phyloP scores from a whole-genome alignment of 2,329 filamentous ascomycete genomes.

The Aspergillus amoenus region DNA sequence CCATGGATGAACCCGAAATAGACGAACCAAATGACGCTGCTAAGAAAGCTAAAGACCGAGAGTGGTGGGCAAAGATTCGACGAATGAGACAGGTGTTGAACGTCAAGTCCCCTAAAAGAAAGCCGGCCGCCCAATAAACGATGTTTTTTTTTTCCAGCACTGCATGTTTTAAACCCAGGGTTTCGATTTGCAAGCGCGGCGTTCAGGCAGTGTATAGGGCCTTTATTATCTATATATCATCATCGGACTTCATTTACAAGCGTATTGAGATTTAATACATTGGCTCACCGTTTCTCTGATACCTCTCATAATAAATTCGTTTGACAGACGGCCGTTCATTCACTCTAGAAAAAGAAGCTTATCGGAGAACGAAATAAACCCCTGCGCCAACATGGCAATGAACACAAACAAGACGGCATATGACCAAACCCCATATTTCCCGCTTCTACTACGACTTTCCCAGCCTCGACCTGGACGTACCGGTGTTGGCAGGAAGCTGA shows the following conservation, averaged over 20 bases:
- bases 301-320: not conserved
- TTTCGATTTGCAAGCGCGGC: slow-evolving; percentile 16
- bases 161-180: not conserved
- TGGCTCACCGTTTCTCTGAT: not conserved
- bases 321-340: not conserved
- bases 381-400: not conserved
- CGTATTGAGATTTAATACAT: not conserved
- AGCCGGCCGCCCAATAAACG: slow-evolving; percentile 19
- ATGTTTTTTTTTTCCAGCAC: not conserved
- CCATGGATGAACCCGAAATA: slow-evolving; percentile 19
- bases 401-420: not conserved
- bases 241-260: not conserved
- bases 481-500: slow-evolving; percentile 17
- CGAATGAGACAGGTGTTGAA: slow-evolving; percentile 72
- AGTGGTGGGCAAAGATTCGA: slow-evolving; percentile 69
- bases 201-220: slow-evolving; percentile 9
- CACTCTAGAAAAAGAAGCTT: not conserved
- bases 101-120: slow-evolving; percentile 60
- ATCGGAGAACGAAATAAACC: not conserved
- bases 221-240: not conserved
- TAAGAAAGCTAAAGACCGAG: slow-evolving; percentile 64
- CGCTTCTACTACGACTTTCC: slow-evolving; percentile 9
- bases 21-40: slow-evolving; percentile 43
- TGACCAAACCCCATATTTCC: not conserved
- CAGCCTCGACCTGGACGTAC: slow-evolving; percentile 13